Evolutionary conservation across 441 rosid genomes (phyloP), one percentile per base, ranked within the genome.

Genomic region (Bocquillonia castaneifolia): DNA sequence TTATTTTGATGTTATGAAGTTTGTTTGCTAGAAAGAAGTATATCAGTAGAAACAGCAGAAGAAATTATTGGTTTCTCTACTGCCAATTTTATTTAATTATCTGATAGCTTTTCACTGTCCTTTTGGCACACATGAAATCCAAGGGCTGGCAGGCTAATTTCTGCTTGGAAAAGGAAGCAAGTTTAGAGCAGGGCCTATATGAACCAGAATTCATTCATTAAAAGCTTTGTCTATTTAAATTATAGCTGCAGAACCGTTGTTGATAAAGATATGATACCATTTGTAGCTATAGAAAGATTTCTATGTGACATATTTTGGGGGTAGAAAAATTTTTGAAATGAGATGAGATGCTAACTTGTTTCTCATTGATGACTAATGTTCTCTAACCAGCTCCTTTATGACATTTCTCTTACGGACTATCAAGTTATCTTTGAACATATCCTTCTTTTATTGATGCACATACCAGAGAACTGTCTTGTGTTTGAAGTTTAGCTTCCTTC

Each of bases 91-190:
- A 17, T 37, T 66, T 26, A 37, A n/a, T 53, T 40, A 54, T 22
- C 31, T 51, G 18, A 18, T 51, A 7, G 31, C 4, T 15, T 47
- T 32, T 17, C 14, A 23, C 10, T 66, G 26, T 32, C 37, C 25
- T 26, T 65, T 39, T 23, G 22, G 36, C n/a, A 34, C 7, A 17
- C 14, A 52, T 66, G 51, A 15, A 66, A 52, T 7, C 5, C 20
- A 39, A 66, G 36, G 3, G 9, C 12, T 52, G 37, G 23, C 51
- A 65, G 25, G 39, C 68, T 52, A 34, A 12, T 52, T 65, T 26
- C 68, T 32, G 48, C 48, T 64, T 64, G 68, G 20, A 20, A 9
- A 64, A n/a, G 25, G 31, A 57, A 50, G 12, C 45, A 6, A 36
- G 44, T 5, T 13, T 58, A n/a, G n/a, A 20, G 5, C 15, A 5